phyloP scores from a whole-genome alignment of 2,329 filamentous ascomycete species.

The Cylindrodendrum hubeiense region DNA sequence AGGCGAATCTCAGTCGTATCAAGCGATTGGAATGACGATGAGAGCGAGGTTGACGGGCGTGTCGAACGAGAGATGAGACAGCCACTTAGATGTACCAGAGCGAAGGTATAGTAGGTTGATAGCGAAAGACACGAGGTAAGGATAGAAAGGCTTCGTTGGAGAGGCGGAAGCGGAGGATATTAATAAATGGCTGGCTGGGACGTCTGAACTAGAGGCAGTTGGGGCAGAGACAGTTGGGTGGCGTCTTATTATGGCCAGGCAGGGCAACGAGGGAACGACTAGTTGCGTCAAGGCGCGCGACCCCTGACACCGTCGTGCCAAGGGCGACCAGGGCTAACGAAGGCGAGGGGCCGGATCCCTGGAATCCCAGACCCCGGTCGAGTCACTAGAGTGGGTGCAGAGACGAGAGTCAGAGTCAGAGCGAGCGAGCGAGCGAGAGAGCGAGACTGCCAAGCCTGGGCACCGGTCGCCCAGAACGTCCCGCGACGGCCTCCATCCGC shows the following conservation, averaged over 20 bases:
- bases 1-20: slow-evolving; percentile 11
- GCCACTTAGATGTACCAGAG: slow-evolving; percentile 28
- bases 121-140: slow-evolving; percentile 16
- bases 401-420: slow-evolving; percentile 1
- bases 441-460: slow-evolving; percentile 6
- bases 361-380: slow-evolving; percentile 24
- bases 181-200: slow-evolving; percentile 34
- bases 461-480: background rate
- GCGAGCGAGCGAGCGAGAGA: slow-evolving; percentile 14
- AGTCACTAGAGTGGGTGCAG: background rate
- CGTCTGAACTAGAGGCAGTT: slow-evolving; percentile 19
- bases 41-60: slow-evolving; percentile 27
- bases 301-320: slow-evolving; percentile 35
- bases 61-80: slow-evolving; percentile 33
- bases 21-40: background rate
- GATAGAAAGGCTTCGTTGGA: background rate
- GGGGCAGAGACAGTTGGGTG: slow-evolving; percentile 9
- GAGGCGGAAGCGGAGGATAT: slow-evolving; percentile 24
- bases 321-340: slow-evolving; percentile 21
- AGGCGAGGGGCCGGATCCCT: slow-evolving; percentile 29
- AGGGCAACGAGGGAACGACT: slow-evolving; percentile 25
- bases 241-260: slow-evolving; percentile 42
- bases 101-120: slow-evolving; percentile 3
- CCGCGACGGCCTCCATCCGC: slow-evolving; percentile 5
- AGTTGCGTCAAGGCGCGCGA: slow-evolving; percentile 14